Conservation (phyloP, 495 filamentous ascomycete genomes). For the Parathielavia appendiculata region DNA sequence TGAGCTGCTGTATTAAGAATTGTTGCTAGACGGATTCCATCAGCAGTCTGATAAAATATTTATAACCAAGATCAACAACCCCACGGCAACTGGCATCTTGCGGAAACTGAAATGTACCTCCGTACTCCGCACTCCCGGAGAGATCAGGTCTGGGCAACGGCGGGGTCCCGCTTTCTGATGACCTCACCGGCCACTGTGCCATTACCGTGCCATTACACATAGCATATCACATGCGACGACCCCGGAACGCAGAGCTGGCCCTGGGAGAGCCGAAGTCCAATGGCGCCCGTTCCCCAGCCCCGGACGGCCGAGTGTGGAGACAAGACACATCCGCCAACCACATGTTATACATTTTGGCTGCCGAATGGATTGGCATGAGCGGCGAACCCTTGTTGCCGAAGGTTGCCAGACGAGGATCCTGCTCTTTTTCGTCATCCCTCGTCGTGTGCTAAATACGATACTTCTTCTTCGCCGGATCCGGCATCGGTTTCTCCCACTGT, state of each 20-base stretch:
- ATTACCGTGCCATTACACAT: neutral
- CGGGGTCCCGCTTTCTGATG: slow-evolving; percentile 15
- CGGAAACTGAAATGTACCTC: neutral
- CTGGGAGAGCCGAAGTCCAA: slow-evolving; percentile 3
- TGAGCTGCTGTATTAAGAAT: too few relatives aligned
- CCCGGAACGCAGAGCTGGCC: neutral
- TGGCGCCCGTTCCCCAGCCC: slow-evolving; percentile 13
- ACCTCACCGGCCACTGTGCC: slow-evolving; percentile 16
- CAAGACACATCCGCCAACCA: slow-evolving; percentile 4
- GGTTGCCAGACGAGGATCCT: slow-evolving; percentile 5
- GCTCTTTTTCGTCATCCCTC: slow-evolving; percentile 17
- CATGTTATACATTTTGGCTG: neutral
- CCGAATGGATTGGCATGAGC: neutral
- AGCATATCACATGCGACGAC: slow-evolving; percentile 17
- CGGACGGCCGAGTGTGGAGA: neutral
- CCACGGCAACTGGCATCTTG: too few relatives aligned
- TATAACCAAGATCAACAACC: too few relatives aligned
- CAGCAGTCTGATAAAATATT: too few relatives aligned
- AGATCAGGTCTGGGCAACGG: neutral
- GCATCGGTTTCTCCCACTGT: neutral
- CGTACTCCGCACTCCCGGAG: too few relatives aligned
- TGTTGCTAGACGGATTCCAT: too few relatives aligned
- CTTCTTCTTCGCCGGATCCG: slow-evolving; percentile 10
- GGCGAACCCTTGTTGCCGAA: slow-evolving; percentile 7
- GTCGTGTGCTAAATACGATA: too few relatives aligned